These are phyloP conservation scores for Pythium scleroteichum DNA, from an alignment of 352 stramenopile genomes.

Conservation along the genomic window DNA sequence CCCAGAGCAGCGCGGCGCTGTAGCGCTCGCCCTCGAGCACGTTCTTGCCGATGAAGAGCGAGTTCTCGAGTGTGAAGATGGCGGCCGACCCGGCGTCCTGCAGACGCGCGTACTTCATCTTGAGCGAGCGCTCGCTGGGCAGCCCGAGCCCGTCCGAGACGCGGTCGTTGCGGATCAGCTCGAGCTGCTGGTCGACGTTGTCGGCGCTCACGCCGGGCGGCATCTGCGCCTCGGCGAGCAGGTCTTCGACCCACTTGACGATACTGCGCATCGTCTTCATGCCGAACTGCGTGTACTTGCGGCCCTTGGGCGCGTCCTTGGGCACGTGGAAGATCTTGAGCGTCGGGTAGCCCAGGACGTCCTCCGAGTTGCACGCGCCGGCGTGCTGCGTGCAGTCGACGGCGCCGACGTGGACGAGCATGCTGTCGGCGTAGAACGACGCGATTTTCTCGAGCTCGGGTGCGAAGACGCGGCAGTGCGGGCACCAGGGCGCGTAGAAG, in stretches of 20 bases:
- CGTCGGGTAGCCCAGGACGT: conserved; percentile 61
- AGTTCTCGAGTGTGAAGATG: conserved; percentile 70
- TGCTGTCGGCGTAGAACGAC: conserved; percentile 59
- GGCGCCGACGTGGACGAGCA: conserved; percentile 62
- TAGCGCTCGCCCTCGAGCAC: conserved; percentile 69
- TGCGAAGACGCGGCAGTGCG: conserved; percentile 79
- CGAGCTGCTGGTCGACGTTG: conserved; percentile 47
- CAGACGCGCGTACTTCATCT: conserved; percentile 70
- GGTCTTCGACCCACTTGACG: conserved; percentile 64
- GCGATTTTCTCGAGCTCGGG: conserved; percentile 72
- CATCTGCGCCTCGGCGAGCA: conserved; percentile 52
- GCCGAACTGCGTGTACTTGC: conserved; percentile 36
- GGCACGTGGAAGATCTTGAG: conserved; percentile 79
- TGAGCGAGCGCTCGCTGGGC: conserved; percentile 45
- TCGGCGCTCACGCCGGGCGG: conserved; percentile 51
- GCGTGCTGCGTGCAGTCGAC: conserved; percentile 74
- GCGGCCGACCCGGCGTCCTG: conserved; percentile 67
- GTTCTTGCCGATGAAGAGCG: conserved; percentile 66
- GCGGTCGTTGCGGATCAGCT: conserved; percentile 46
- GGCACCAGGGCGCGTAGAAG: conserved; percentile 87
- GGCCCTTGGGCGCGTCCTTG: conserved; percentile 25
- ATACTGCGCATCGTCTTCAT: conserved; percentile 43
- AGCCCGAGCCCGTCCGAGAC: conserved; percentile 30
- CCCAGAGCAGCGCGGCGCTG: conserved; percentile 60
- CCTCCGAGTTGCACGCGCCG: conserved; percentile 59